Percentiles rank a stretch among this genome's conserved stretches.
phyloP scores from a whole-genome alignment of 306 rosid species.

The Medicago ruthenica region DNA sequence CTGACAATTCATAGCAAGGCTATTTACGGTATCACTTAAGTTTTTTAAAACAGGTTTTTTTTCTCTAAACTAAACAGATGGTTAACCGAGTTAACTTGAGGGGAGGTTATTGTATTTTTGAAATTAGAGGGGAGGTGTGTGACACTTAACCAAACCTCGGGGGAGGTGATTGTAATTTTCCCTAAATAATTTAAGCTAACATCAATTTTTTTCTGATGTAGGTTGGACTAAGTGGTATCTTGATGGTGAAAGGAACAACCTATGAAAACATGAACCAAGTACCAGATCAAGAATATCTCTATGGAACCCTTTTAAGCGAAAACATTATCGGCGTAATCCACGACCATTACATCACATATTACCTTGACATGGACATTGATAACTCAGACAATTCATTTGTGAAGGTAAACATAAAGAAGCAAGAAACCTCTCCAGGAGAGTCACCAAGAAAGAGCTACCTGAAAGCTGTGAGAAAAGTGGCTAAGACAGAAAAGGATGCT shows the following conservation, averaged over 20 bases:
- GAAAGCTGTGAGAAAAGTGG: slow-evolving; percentile 72
- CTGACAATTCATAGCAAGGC: too few species aligned
- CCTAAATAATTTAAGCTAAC: not conserved
- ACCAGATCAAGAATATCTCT: slow-evolving; percentile 53
- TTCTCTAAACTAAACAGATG: too few species aligned
- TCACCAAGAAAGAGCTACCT: slow-evolving; percentile 80
- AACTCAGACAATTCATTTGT: slow-evolving; percentile 78
- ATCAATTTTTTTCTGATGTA: slow-evolving; percentile 21
- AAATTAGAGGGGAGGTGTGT: too few species aligned
- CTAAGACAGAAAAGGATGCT: slow-evolving; percentile 86
- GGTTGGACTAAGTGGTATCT: slow-evolving; percentile 91
- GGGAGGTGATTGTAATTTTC: too few species aligned
- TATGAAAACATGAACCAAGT: slow-evolving; percentile 65
- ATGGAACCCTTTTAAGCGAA: slow-evolving; percentile 82
- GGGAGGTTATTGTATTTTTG: too few species aligned
- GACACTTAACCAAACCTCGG: too few species aligned
- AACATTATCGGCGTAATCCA: slow-evolving; percentile 86
- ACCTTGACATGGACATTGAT: slow-evolving; percentile 88
- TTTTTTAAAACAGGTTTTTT: too few species aligned
- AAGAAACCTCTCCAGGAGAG: slow-evolving; percentile 53
- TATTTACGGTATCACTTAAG: too few species aligned
- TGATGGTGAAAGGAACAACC: slow-evolving; percentile 89
- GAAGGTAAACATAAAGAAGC: slow-evolving; percentile 66
- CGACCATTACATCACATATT: slow-evolving; percentile 75
- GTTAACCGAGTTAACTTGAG: too few species aligned